Conservation (phyloP, 208 protist species). For the Leishmania arabica region DNA sequence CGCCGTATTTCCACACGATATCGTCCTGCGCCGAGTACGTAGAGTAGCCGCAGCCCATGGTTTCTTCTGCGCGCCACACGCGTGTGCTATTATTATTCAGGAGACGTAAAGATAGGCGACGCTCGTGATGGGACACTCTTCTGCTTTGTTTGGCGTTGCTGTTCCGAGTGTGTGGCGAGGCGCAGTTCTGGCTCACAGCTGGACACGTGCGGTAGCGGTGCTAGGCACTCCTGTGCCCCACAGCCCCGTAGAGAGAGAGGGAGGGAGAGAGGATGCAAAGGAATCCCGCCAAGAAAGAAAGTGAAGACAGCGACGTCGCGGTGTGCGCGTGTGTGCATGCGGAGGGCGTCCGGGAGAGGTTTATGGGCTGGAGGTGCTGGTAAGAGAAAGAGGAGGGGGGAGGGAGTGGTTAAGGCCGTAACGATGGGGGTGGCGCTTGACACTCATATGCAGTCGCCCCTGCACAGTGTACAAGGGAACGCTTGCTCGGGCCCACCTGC, state of each 20-base stretch:
- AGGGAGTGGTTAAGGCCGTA: background rate
- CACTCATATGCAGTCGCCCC: background rate
- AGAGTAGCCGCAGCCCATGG: conserved; percentile 72
- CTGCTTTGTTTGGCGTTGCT: background rate
- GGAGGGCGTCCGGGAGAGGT: background rate
- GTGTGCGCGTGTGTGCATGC: background rate
- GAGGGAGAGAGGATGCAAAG: conserved; percentile 7
- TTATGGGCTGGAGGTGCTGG: background rate
- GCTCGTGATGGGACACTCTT: background rate
- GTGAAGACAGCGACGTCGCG: background rate
- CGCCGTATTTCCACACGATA: conserved; percentile 71
- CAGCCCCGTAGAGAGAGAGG: conserved; percentile 4
- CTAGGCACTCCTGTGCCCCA: background rate
- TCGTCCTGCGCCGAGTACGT: conserved; percentile 69
- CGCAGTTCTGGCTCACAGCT: background rate
- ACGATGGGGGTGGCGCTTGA: background rate
- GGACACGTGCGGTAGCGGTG: background rate
- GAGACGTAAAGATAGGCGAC: background rate
- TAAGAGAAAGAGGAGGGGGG: background rate
- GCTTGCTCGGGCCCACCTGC: too few relatives aligned
- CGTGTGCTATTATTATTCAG: background rate
- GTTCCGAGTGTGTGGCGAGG: background rate
- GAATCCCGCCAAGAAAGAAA: background rate
- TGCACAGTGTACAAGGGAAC: background rate
- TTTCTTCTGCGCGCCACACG: conserved; percentile 11